phyloP scores from a whole-genome alignment of 345 rosid genomes.

The Pistacia integerrima region DNA sequence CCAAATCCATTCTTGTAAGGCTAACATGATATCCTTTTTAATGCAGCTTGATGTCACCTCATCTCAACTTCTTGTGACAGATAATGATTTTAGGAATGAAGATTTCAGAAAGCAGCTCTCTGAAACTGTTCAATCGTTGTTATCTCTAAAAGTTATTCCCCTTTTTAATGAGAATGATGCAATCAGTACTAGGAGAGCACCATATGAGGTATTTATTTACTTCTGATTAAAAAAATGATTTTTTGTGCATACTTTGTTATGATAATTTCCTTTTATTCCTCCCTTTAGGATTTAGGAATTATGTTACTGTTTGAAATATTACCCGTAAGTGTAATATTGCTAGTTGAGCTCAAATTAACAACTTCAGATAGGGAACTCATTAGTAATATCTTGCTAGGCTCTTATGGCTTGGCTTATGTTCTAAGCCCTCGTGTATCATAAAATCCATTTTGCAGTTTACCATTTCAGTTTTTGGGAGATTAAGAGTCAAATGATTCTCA shows the following conservation, averaged over 20 bases:
- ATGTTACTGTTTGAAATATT: background rate
- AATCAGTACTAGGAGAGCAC: slow-evolving; percentile 61
- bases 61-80: slow-evolving; percentile 62
- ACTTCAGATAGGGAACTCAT: background rate
- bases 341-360: background rate
- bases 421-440: background rate
- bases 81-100: slow-evolving; percentile 52
- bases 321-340: background rate
- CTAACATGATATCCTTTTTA: slow-evolving; percentile 11
- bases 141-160: slow-evolving; percentile 52
- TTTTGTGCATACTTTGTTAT: background rate
- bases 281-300: background rate
- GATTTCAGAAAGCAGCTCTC: slow-evolving; percentile 55
- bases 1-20: background rate
- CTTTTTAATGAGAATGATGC: slow-evolving; percentile 68
- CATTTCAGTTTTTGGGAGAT: background rate
- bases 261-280: background rate
- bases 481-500: background rate
- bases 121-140: slow-evolving; percentile 48
- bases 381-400: background rate
- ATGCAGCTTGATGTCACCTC: slow-evolving; percentile 67
- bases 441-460: background rate
- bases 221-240: slow-evolving; percentile 8
- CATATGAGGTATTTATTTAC: slow-evolving; percentile 47
- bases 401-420: background rate